Evolutionary conservation across 2,329 filamentous ascomycete species (phyloP), one percentile per base, ranked within the genome.

Genomic region (Zymoseptoria brevis): DNA sequence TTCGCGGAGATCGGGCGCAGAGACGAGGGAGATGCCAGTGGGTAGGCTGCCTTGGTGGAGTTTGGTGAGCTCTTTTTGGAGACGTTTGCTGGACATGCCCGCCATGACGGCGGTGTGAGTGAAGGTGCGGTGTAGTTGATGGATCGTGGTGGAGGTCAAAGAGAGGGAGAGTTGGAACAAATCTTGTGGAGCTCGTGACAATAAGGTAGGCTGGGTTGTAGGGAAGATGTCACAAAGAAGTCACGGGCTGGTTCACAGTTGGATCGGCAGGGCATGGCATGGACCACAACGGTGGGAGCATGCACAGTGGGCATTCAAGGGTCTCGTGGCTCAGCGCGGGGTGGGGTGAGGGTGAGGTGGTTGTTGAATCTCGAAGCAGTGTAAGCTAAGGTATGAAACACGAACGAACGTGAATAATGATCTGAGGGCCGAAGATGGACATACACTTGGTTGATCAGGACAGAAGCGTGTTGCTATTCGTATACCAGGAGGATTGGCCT

Each of bases 1-100:
- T 77, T 94, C 87, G 70, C 90, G 83, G 56, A 96, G 86, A 73
- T 91, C 87, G 53, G 95, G 89, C 59, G 90, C 86, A 53, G 86
- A 84, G 60, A 95, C 85, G 54, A 97, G 84, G 54, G 83, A 80
- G 74, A 99, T 96, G 62, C 85, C 85, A 0, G 83, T 83, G 2
- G 84, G 83, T 5, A 85, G 76, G 80, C 78, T 57, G 53, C 79
- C 77, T 69, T 85, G 77, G 4, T 45, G 35, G 71, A 85, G 78
- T 80, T 84, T 84, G 5, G 73, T 63, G 57, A 84, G 77, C 75
- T 84, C 82, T 78, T 80, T 79, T 60, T 75, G 72, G 24, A 81
- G 70, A 55, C 78, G 65, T 62, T 73, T 74, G 48, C 59, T 68
- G 56, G 68, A 69, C 70, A 73, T 73, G 59, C 62, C 65, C 49